Percentiles rank a stretch among this genome's conserved stretches.
Evolutionary conservation across 1,284 basidiomycete species (phyloP).

Genomic region (Agroathelia rolfsii): DNA sequence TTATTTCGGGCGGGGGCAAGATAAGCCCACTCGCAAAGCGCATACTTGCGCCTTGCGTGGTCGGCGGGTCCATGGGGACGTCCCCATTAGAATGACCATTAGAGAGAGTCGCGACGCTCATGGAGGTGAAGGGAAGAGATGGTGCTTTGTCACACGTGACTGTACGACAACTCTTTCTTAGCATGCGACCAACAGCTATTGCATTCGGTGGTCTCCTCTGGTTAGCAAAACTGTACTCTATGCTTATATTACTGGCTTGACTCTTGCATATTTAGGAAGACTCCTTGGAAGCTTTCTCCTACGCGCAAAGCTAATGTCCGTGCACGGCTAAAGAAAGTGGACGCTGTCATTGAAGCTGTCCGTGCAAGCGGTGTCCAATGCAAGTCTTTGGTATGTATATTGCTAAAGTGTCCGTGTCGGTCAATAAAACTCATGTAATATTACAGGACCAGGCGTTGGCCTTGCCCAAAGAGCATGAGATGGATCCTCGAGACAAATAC

Average conservation of each 20-base stretch:
- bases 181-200: conserved; percentile 61
- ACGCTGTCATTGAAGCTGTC: conserved; percentile 86
- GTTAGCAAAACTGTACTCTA: conserved; percentile 36
- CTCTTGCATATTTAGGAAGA: conserved; percentile 75
- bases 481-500: conserved; percentile 89
- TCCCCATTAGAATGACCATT: conserved; percentile 33
- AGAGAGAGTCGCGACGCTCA: conserved; percentile 30
- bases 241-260: not conserved
- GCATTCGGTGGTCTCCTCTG: conserved; percentile 71
- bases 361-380: conserved; percentile 74
- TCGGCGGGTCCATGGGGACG: conserved; percentile 28
- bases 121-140: no score
- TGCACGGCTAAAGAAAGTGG: conserved; percentile 83
- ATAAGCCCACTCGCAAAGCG: conserved; percentile 78
- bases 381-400: conserved; percentile 54
- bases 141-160: no score
- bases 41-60: conserved; percentile 30
- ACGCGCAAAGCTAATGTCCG: conserved; percentile 91
- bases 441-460: conserved; percentile 55
- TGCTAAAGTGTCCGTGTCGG: not conserved
- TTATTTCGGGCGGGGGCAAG: conserved; percentile 87
- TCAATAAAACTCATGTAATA: conserved; percentile 4
- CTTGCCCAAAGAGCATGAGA: conserved; percentile 82
- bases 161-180: no score
- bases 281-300: conserved; percentile 84